Conservation (phyloP, 441 rosid species). For the Populus hybrid region DNA sequence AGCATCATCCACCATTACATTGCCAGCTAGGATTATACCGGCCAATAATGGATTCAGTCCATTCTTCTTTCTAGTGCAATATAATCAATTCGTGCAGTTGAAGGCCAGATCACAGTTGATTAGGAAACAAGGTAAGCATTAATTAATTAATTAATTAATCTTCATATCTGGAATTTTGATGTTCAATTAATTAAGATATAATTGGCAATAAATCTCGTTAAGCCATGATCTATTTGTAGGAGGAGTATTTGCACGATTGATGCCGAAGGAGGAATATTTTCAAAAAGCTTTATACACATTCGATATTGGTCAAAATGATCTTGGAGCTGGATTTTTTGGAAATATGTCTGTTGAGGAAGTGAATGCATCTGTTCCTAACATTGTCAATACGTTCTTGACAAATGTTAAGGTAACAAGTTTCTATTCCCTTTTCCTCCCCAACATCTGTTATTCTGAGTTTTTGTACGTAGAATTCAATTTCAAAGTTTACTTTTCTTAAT, state of each 20-base stretch:
- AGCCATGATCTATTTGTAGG: constrained; percentile 12
- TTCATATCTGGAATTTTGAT: no score
- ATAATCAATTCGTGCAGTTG: constrained; percentile 61
- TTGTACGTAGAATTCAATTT: no score
- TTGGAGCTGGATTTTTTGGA: constrained; percentile 43
- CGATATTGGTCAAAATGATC: constrained; percentile 87
- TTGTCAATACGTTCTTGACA: constrained; percentile 43
- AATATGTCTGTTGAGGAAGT: constrained; percentile 45
- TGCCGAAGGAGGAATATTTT: constrained; percentile 43
- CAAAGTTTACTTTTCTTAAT: no score
- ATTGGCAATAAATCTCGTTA: constrained; percentile 13
- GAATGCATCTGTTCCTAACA: constrained; percentile 53
- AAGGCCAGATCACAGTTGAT: constrained; percentile 48
- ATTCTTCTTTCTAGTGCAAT: constrained; percentile 69
- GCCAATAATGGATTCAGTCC: constrained; percentile 50
- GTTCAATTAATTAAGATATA: background rate
- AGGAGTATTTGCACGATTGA: constrained; percentile 26
- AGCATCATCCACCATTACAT: constrained; percentile 36
- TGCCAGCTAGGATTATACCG: constrained; percentile 27
- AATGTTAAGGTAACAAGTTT: constrained; percentile 45
- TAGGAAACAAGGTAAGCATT: constrained; percentile 12
- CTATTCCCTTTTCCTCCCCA: no score
- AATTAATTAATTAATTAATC: no score
- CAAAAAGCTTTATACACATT: constrained; percentile 62
- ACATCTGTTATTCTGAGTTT: no score